phyloP scores from a whole-genome alignment of 2,329 filamentous ascomycete genomes.

The Ophiostoma sp. region DNA sequence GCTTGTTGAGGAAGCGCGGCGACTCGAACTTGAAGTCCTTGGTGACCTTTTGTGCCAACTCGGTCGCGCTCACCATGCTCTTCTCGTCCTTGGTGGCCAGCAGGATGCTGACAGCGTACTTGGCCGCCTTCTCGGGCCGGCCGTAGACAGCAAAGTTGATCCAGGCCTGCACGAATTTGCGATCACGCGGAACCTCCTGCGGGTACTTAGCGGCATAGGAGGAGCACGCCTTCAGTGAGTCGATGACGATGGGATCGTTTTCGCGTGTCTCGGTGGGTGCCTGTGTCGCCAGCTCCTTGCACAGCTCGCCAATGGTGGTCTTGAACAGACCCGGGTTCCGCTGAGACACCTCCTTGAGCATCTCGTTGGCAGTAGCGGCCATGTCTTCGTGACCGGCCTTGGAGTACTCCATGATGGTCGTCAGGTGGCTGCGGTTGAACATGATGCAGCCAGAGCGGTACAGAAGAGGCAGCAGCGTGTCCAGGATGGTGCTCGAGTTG shows the following conservation, averaged over 20 bases:
- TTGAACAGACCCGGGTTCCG: conserved; percentile 89
- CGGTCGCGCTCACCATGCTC: conserved; percentile 77
- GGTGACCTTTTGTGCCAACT: conserved; percentile 74
- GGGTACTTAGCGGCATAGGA: conserved; percentile 87
- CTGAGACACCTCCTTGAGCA: conserved; percentile 89
- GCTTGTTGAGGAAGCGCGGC: conserved; percentile 72
- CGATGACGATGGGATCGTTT: conserved; percentile 75
- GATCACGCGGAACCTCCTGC: conserved; percentile 76
- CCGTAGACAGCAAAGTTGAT: conserved; percentile 82
- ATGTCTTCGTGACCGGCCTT: conserved; percentile 79
- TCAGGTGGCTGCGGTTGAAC: conserved; percentile 92
- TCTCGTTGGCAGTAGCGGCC: conserved; percentile 77
- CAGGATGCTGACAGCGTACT: conserved; percentile 90
- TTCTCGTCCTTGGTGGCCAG: conserved; percentile 74
- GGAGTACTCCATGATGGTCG: conserved; percentile 84
- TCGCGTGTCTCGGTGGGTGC: conserved; percentile 67
- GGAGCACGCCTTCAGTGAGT: conserved; percentile 90
- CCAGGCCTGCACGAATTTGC: conserved; percentile 78
- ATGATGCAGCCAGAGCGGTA: conserved; percentile 82
- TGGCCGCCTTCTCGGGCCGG: conserved; percentile 77
- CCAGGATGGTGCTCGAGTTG: conserved; percentile 64
- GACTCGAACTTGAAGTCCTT: conserved; percentile 72
- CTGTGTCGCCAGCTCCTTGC: conserved; percentile 78
- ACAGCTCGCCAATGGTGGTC: conserved; percentile 87
- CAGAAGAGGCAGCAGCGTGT: conserved; percentile 78